A percentile compares a stretch with the other conserved stretches of the same genome.
These are phyloP conservation scores for Inga laurina DNA, from an alignment of 306 rosid species.

Conservation along the genomic window DNA sequence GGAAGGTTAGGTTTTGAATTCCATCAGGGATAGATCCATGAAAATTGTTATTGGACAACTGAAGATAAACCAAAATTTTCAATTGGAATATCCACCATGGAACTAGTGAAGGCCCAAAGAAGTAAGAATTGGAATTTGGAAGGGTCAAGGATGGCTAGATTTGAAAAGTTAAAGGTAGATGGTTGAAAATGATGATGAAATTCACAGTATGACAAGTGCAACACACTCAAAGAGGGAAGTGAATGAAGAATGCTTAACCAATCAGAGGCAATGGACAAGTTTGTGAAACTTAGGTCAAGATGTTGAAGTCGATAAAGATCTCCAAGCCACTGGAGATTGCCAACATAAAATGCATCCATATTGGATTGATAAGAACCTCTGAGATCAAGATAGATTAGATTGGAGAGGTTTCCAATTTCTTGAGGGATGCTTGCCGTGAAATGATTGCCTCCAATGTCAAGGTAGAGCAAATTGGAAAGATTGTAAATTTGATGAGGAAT, in stretches of 20 bases:
- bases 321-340: conserved; percentile 19
- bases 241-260: conserved; percentile 28
- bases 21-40: background rate
- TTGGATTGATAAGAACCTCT: too few species aligned
- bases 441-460: background rate
- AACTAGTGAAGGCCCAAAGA: background rate
- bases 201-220: background rate
- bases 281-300: background rate
- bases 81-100: conserved; percentile 7
- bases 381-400: too few species aligned
- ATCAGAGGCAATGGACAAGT: background rate
- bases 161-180: background rate
- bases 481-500: background rate
- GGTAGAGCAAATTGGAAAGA: conserved; percentile 1
- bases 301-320: conserved; percentile 6
- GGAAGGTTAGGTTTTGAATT: conserved; percentile 19
- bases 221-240: conserved; percentile 15
- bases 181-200: background rate
- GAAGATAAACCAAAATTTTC: conserved; percentile 1
- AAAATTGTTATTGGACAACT: accelerated
- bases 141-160: background rate
- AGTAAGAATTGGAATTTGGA: background rate
- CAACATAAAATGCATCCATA: background rate
- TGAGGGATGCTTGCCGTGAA: too few species aligned
- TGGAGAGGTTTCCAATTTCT: too few species aligned